Evolutionary conservation across 768 basidiomycete genomes (phyloP).

Genomic region (Tulasnella sp.): DNA sequence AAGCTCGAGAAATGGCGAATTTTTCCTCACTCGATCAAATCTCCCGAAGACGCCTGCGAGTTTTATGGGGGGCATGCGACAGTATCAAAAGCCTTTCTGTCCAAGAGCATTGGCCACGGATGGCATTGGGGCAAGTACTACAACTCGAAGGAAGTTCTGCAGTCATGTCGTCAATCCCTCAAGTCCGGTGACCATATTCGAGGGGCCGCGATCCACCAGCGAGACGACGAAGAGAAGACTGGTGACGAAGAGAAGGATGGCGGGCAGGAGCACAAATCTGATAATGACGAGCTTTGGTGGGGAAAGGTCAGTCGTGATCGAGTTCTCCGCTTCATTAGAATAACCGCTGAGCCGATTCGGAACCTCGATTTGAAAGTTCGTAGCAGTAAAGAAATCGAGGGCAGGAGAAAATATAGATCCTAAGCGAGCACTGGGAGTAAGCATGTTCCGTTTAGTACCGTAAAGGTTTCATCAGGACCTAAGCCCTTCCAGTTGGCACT

Average conservation of each 20-base stretch:
- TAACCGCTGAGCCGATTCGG: not conserved
- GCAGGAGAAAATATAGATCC: not conserved
- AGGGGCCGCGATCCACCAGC: too few relatives aligned
- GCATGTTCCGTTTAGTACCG: not conserved
- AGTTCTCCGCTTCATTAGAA: not conserved
- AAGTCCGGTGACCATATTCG: too few relatives aligned
- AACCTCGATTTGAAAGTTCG: not conserved
- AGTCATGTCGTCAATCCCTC: too few relatives aligned
- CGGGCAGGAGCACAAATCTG: too few relatives aligned
- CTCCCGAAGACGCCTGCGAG: not conserved
- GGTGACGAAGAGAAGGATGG: too few relatives aligned
- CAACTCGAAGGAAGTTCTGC: too few relatives aligned
- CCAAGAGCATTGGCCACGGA: too few relatives aligned
- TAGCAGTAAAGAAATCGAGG: not conserved
- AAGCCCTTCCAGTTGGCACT: not conserved
- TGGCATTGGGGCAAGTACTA: too few relatives aligned
- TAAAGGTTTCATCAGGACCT: not conserved
- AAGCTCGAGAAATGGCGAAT: not conserved
- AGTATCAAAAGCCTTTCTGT: not conserved
- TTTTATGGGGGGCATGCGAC: not conserved
- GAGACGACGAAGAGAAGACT: too few relatives aligned
- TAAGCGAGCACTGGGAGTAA: not conserved
- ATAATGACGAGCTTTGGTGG: too few relatives aligned
- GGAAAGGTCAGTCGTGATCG: not conserved
- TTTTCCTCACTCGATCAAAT: not conserved